Evolutionary conservation across 2,329 filamentous ascomycete genomes (phyloP), one percentile per base, ranked within the genome.

Genomic region (Acrocalymma vagum): DNA sequence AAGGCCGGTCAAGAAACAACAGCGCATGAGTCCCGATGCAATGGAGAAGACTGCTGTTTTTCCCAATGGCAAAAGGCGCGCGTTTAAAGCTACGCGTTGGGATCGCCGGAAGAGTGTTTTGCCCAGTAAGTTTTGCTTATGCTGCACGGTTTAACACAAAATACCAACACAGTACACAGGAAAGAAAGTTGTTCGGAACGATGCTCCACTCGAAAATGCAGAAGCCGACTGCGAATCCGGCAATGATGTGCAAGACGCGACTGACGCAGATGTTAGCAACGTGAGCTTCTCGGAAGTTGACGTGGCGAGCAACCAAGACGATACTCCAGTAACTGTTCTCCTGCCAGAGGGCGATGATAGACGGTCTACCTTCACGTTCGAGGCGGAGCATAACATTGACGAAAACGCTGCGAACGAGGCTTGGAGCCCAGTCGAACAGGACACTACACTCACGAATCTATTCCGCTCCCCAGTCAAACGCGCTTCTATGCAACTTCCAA

Each of bases 1-100:
- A 34, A 71, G 73, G 41, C 58, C 72, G 18, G 72, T 77, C 1
- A 78, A 78, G 64, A 75, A 71, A 48, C 59, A 71, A 44, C 64
- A 67, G 34, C 66, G 70, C n/a, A 51, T 60, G 66, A 58, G 69
- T 47, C 48, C 60, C 6, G 48, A 62, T 24, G 61, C 58, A 8
- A 64, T 64, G 53, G 59, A 61, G 29, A 63, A 60, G 38, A 52
- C 54, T 14, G 39, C 41, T n/a, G 33, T 45, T 3, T 43, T 28
- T 18, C 44, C 45, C 17, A 51, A 55, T 23, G 49, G 50, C 40
- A 66, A 55, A 44, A 61, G 50, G 37, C 61, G 58, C 53, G 53
- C 58, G 17, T 69, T 64, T 45, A 62, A 66, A 29, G 60, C 58
- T 10, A 71, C 66, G 42, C 65, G 64, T 23, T 71, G 59, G 57